phyloP scores from a whole-genome alignment of 768 basidiomycete genomes.

The Lyophyllum atratum region DNA sequence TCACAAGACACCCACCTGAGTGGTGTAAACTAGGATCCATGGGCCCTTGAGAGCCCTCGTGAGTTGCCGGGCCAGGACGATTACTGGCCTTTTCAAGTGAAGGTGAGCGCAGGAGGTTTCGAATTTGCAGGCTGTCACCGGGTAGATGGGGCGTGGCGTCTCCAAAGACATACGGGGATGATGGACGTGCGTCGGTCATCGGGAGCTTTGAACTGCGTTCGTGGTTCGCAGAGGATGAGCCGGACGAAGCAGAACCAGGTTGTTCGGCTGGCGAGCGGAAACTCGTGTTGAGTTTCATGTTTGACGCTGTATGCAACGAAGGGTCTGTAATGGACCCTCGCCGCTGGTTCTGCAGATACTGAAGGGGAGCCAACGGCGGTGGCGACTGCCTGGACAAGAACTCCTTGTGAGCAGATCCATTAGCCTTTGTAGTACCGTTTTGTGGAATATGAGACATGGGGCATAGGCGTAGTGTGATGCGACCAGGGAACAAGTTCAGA shows the following conservation, averaged over 20 bases:
- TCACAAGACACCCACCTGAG: conserved; percentile 12
- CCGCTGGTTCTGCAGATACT: conserved; percentile 80
- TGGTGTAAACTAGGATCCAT: conserved; percentile 4
- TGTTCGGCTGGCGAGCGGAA: conserved; percentile 27
- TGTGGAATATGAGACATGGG: conserved; percentile 4
- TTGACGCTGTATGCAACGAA: conserved; percentile 64
- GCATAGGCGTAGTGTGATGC: background rate
- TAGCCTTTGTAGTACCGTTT: conserved; percentile 26
- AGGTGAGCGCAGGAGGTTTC: conserved; percentile 62
- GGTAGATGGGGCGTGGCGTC: conserved; percentile 51
- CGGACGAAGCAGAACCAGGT: conserved; percentile 24
- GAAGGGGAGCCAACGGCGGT: conserved; percentile 71
- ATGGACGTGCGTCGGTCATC: conserved; percentile 52
- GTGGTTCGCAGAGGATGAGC: conserved; percentile 26
- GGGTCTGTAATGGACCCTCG: conserved; percentile 85
- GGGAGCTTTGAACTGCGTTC: conserved; percentile 32
- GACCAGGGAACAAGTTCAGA: conserved; percentile 15
- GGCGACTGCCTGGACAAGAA: conserved; percentile 47
- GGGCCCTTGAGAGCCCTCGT: conserved; percentile 28
- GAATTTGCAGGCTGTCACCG: conserved; percentile 47
- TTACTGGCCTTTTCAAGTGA: conserved; percentile 44
- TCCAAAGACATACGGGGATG: conserved; percentile 72
- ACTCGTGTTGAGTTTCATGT: conserved; percentile 25
- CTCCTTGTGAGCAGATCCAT: conserved; percentile 22
- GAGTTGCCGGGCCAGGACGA: conserved; percentile 21